These are phyloP conservation scores for Periconia macrospinosa DNA, from an alignment of 2,329 filamentous ascomycete species.

Conservation along the genomic window DNA sequence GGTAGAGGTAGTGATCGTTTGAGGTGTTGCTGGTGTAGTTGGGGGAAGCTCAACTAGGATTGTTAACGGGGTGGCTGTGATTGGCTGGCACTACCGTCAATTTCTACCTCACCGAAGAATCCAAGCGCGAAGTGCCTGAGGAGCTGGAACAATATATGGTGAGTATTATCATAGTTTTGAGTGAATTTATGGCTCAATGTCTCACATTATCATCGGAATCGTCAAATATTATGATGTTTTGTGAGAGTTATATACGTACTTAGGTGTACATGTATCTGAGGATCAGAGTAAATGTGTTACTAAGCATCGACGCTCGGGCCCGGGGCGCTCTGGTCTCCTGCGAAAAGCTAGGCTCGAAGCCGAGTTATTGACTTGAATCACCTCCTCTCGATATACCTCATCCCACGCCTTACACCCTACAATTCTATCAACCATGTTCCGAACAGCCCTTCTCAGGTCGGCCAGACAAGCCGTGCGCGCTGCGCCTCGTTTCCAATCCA, in stretches of 20 bases:
- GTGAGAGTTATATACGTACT: too few relatives aligned
- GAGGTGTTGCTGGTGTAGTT: slow-evolving; percentile 22
- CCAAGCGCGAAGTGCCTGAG: neutral
- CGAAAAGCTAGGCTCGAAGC: slow-evolving; percentile 15
- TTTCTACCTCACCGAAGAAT: slow-evolving; percentile 20
- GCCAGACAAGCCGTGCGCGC: slow-evolving; percentile 57
- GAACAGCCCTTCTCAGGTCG: slow-evolving; percentile 80
- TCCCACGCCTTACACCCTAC: slow-evolving; percentile 17
- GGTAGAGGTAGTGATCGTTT: slow-evolving; percentile 22
- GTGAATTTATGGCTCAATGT: too few relatives aligned
- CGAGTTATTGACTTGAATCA: slow-evolving; percentile 22
- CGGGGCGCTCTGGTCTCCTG: neutral
- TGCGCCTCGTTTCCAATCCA: slow-evolving; percentile 44
- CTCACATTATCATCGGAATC: too few relatives aligned
- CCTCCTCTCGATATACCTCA: slow-evolving; percentile 26
- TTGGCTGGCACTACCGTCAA: slow-evolving; percentile 25
- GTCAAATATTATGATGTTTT: too few relatives aligned
- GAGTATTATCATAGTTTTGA: too few relatives aligned
- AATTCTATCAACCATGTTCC: slow-evolving; percentile 71
- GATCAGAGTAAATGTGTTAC: slow-evolving; percentile 1
- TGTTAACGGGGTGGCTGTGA: slow-evolving; percentile 26
- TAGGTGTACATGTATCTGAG: too few relatives aligned
- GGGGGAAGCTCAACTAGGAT: slow-evolving; percentile 25
- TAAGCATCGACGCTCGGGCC: slow-evolving; percentile 7
- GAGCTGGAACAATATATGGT: too few relatives aligned